Evolutionary conservation across 2,329 filamentous ascomycete species (phyloP), one percentile per base, ranked within the genome.

Genomic region (Ceratocystis diversiconidia): DNA sequence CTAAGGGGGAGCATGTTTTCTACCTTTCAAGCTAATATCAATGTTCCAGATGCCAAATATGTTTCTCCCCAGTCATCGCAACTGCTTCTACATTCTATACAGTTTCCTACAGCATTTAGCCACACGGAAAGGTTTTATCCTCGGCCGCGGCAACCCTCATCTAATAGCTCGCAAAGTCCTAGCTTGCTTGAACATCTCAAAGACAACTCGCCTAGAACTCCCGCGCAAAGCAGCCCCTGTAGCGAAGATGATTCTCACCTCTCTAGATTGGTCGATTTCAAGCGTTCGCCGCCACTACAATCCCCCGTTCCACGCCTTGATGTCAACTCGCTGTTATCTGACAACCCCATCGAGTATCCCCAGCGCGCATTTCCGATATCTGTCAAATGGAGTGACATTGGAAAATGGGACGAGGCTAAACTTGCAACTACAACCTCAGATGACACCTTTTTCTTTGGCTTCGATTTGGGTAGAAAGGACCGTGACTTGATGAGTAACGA

Each of bases 391-490:
- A 50, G 52, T 8, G 63, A 67, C 19, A 43, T 63, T 22, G 44
- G 44, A 19, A 12, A 62, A 19, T 67, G 66, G 66, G 60, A 65
- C 19, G 63, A 62, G 15, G 41, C 25, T n/a, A 43, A 36, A 17
- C 28, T 67, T 25, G 32, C 17, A 15, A 41, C 52, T 8, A 10
- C 30, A 6, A 65, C 48, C 7, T n/a, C 69, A 67, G 69, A 76
- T 67, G 71, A 77, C 69, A 74, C 75, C 44, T 79, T 75, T 5
- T 82, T 79, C 55, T 90, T 88, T 72, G 89, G 89, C 5, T 81
- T 88, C 67, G 89, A 92, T 71, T 79, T 83, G 65, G 89, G 89
- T 0, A 78, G 84, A 68, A 80, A 80, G 8, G 89, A 92, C 74
- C 75, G 83, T 22, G 89, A 92, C 70, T 88, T 1, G 83, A 84